These are phyloP conservation scores for Fraxinus pennsylvanica DNA, from an alignment of 257 asterid species.

Conservation along the genomic window DNA sequence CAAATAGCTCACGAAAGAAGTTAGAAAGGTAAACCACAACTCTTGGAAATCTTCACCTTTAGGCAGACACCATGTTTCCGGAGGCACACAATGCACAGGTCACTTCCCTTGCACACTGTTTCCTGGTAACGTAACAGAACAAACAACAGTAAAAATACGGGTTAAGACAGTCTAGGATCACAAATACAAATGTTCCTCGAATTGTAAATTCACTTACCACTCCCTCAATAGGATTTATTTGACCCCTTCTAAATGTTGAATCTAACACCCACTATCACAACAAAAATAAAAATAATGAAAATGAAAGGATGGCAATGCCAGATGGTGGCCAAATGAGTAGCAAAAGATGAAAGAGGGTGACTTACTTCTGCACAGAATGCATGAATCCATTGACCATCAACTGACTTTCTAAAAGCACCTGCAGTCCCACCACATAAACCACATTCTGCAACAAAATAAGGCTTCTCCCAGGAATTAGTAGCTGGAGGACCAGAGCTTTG, in stretches of 20 bases:
- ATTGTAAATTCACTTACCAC: conserved; percentile 51
- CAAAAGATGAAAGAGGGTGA: conserved; percentile 22
- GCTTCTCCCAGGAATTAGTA: conserved; percentile 67
- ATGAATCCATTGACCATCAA: conserved; percentile 90
- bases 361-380: conserved; percentile 99
- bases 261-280: conserved; percentile 83
- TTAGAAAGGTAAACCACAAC: conserved; percentile 5
- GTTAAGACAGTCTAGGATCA: conserved; percentile 6
- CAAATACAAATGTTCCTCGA: not conserved
- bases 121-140: conserved; percentile 51
- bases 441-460: conserved; percentile 83
- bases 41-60: conserved; percentile 53
- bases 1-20: not conserved
- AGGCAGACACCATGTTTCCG: conserved; percentile 89
- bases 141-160: conserved; percentile 16
- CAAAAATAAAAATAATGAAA: conserved; percentile 34
- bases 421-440: conserved; percentile 94
- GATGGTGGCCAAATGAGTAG: conserved; percentile 23
- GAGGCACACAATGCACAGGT: conserved; percentile 68
- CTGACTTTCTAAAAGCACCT: conserved; percentile 94
- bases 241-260: conserved; percentile 83
- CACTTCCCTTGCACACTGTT: conserved; percentile 59
- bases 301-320: conserved; percentile 17
- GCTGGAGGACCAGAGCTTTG: conserved; percentile 57
- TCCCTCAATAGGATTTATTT: conserved; percentile 67